Percentiles rank a stretch among this genome's conserved stretches.
phyloP scores from a whole-genome alignment of 495 filamentous ascomycete genomes.

The Viridothelium virens region DNA sequence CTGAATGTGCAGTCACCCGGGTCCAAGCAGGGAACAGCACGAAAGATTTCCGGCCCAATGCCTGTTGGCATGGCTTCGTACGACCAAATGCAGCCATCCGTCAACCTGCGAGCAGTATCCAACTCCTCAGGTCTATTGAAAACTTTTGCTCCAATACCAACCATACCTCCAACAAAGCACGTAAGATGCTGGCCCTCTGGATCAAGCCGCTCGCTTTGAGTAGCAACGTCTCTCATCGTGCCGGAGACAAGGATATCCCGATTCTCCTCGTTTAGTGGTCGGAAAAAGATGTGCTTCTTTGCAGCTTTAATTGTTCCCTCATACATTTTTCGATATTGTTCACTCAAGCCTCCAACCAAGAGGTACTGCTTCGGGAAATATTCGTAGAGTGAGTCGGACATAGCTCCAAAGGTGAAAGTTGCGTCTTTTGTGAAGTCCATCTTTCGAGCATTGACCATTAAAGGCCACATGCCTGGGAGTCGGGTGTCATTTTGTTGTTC shows the following conservation, averaged over 20 bases:
- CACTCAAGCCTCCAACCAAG: conserved; percentile 27
- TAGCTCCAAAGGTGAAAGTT: conserved; percentile 35
- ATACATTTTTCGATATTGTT: conserved; percentile 40
- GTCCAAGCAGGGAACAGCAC: conserved; percentile 42
- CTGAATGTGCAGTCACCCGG: conserved; percentile 44
- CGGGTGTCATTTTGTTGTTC: conserved; percentile 29
- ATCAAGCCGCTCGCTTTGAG: conserved; percentile 28
- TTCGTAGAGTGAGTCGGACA: conserved; percentile 37
- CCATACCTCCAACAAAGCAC: conserved; percentile 33
- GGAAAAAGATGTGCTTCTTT: conserved; percentile 39
- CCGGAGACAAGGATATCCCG: conserved; percentile 39
- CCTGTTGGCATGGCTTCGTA: conserved; percentile 72
- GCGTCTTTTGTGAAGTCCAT: conserved; percentile 16
- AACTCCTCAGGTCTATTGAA: conserved; percentile 49
- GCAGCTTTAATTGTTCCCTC: conserved; percentile 31
- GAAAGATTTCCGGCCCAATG: conserved; percentile 53
- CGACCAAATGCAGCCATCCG: conserved; percentile 92
- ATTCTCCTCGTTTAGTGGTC: conserved; percentile 38
- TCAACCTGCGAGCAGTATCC: conserved; percentile 49
- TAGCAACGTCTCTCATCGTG: conserved; percentile 20
- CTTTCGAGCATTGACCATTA: conserved; percentile 26
- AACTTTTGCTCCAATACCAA: conserved; percentile 44
- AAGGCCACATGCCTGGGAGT: conserved; percentile 37
- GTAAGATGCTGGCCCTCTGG: conserved; percentile 35
- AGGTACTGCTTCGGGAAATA: conserved; percentile 34